Evolutionary conservation across 192 early-diverging fungal genomes (phyloP).

Genomic region (Diversispora epigaea): DNA sequence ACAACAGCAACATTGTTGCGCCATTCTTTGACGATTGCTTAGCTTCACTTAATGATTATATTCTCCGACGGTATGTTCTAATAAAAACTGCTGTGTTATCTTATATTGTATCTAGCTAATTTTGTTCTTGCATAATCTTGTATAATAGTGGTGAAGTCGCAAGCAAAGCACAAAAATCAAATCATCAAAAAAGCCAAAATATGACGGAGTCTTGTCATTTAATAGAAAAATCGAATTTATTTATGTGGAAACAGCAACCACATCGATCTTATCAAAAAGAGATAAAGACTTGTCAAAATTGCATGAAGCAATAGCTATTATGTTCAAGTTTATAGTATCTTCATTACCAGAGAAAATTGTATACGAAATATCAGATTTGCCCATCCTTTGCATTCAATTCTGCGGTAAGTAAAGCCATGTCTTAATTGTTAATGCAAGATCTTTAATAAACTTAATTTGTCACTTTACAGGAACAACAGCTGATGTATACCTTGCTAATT

Average conservation of each 20-base stretch:
- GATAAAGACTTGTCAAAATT: no score
- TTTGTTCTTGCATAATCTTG: neutral
- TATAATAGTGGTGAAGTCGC: constrained; percentile 18
- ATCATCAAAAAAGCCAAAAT: constrained; percentile 21
- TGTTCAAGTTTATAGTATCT: no score
- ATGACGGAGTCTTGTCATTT: constrained; percentile 22
- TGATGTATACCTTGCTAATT: constrained; percentile 26
- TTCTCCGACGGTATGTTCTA: constrained; percentile 16
- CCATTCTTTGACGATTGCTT: constrained; percentile 19
- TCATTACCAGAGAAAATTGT: constrained; percentile 20
- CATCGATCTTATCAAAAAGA: constrained; percentile 19
- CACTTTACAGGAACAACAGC: constrained; percentile 24
- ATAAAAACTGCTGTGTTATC: constrained; percentile 17
- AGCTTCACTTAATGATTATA: constrained; percentile 22
- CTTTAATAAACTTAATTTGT: constrained; percentile 23
- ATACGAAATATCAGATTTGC: constrained; percentile 21
- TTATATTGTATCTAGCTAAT: no score
- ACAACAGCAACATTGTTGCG: constrained; percentile 18
- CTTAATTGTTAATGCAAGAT: constrained; percentile 20
- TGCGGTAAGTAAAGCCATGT: constrained; percentile 6
- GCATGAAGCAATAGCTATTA: no score
- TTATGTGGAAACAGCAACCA: constrained; percentile 25
- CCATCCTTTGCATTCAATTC: constrained; percentile 23
- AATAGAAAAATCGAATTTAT: constrained; percentile 25
- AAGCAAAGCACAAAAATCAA: constrained; percentile 26